A percentile compares a stretch with the other conserved stretches of the same genome.
phyloP scores from a whole-genome alignment of 2,329 filamentous ascomycete genomes.

The Pseudogymnoascus pannorum region DNA sequence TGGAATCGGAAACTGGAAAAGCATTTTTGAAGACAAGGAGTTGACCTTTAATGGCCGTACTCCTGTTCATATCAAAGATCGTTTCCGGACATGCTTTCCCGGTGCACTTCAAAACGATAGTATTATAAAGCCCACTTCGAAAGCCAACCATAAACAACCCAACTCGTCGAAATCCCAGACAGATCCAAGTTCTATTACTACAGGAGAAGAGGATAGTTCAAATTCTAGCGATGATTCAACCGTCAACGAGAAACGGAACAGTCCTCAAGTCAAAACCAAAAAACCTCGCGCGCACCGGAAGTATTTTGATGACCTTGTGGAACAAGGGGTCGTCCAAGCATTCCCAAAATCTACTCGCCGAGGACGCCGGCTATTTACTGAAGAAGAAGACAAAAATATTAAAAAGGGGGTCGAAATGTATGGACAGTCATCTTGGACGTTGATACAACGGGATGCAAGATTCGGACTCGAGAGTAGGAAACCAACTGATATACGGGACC shows the following conservation, averaged over 20 bases:
- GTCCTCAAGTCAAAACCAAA: conserved; percentile 35
- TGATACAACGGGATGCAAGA: conserved; percentile 52
- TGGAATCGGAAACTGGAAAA: conserved; percentile 59
- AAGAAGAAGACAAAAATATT: conserved; percentile 56
- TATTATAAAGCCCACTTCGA: conserved; percentile 26
- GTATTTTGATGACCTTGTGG: conserved; percentile 47
- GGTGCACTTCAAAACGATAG: conserved; percentile 34
- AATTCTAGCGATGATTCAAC: conserved; percentile 12
- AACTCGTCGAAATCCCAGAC: background rate
- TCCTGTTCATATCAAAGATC: conserved; percentile 57
- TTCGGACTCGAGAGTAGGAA: conserved; percentile 52
- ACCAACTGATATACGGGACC: conserved; percentile 56
- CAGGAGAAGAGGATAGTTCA: conserved; percentile 17
- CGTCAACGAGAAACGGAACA: conserved; percentile 14
- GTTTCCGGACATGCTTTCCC: conserved; percentile 59
- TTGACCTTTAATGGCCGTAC: conserved; percentile 55
- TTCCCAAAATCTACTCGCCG: conserved; percentile 56
- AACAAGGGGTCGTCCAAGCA: conserved; percentile 53
- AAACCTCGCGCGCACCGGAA: conserved; percentile 45
- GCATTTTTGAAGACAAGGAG: conserved; percentile 52
- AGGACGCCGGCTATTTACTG: conserved; percentile 53
- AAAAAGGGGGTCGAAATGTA: conserved; percentile 52
- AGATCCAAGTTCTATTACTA: background rate
- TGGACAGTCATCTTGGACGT: conserved; percentile 54
- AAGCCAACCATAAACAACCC: conserved; percentile 21